phyloP scores from a whole-genome alignment of 2,329 filamentous ascomycete species.

The Ophiocordyceps camponoti-saundersi region DNA sequence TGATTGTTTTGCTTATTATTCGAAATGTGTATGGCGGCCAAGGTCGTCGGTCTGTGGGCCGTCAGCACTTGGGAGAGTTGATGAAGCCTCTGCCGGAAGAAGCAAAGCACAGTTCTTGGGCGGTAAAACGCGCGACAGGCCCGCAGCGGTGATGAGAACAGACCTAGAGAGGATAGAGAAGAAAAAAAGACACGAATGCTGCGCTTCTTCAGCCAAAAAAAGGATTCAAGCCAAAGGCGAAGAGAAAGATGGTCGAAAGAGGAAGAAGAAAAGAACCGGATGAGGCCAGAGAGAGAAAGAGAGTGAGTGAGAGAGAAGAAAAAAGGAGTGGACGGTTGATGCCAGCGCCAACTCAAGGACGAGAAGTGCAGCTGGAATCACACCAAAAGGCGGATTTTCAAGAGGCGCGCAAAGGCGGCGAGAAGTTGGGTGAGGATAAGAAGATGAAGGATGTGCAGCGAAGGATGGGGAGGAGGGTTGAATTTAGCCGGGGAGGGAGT shows the following conservation, averaged over 20 bases:
- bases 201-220: conserved; percentile 3
- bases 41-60: background rate
- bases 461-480: conserved; percentile 4
- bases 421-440: conserved; percentile 3
- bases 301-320: background rate
- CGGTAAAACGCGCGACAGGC: conserved; percentile 3
- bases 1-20: background rate
- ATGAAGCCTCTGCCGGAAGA: too few species aligned
- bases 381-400: conserved; percentile 20
- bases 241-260: conserved; percentile 6
- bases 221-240: conserved; percentile 4
- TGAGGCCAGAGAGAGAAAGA: background rate
- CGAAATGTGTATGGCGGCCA: background rate
- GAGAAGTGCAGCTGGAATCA: conserved; percentile 38
- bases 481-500: conserved; percentile 3
- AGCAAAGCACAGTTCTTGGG: background rate
- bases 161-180: background rate
- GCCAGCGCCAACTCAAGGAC: conserved; percentile 34
- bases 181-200: conserved; percentile 7
- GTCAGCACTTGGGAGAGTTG: background rate
- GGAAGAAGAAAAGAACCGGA: conserved; percentile 1
- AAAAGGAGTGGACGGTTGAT: conserved; percentile 42
- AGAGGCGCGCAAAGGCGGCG: conserved; percentile 3
- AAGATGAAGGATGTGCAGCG: conserved; percentile 2
- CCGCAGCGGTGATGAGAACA: conserved; percentile 4